Conservation (phyloP, 768 basidiomycete species). For the Suillus americanus region DNA sequence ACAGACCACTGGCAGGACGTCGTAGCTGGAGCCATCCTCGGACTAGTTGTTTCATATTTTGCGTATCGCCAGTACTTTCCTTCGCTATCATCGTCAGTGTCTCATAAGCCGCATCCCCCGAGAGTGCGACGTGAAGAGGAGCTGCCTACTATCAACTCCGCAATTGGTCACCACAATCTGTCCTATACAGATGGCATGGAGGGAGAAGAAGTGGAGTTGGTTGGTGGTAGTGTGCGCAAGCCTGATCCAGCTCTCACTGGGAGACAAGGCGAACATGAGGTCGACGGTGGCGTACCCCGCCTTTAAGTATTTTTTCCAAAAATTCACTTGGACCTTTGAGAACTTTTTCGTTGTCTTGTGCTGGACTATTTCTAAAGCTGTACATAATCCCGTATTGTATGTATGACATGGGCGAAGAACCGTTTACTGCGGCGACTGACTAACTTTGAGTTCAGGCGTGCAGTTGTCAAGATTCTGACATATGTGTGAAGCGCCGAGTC, state of each 20-base stretch:
- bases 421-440: not conserved
- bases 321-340: not conserved
- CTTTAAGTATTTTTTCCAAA: constrained; percentile 13
- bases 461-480: not conserved
- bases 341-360: not conserved
- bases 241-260: constrained; percentile 10
- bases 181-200: constrained; percentile 17
- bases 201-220: constrained; percentile 29
- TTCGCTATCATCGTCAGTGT: constrained; percentile 56
- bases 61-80: constrained; percentile 85
- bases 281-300: constrained; percentile 19
- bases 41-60: constrained; percentile 69
- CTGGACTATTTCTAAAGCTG: not conserved
- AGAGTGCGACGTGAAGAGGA: constrained; percentile 50
- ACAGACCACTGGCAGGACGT: constrained; percentile 94
- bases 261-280: constrained; percentile 30
- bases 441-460: not conserved
- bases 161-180: constrained; percentile 11
- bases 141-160: constrained; percentile 40
- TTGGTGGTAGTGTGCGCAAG: constrained; percentile 14
- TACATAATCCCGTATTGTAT: not conserved
- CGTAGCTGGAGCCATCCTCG: constrained; percentile 73
- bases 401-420: not conserved
- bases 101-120: constrained; percentile 72
- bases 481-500: not conserved